These are phyloP conservation scores for Fallopia convolvulus DNA, from an alignment of 148 eudicot species.

Conservation along the genomic window DNA sequence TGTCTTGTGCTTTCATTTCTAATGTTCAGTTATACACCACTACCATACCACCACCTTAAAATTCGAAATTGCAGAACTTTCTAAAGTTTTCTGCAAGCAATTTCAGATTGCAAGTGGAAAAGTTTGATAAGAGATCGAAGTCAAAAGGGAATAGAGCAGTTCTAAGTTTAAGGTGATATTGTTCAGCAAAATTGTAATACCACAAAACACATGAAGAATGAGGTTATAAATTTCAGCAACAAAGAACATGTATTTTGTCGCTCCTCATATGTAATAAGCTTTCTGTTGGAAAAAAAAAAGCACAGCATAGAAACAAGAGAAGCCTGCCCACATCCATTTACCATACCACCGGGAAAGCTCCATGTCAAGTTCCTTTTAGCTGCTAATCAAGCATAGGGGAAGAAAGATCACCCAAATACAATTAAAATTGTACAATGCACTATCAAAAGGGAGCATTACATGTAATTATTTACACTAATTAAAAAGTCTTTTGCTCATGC, in stretches of 20 bases:
- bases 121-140: no score
- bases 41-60: no score
- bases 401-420: neutral
- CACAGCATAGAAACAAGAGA: neutral
- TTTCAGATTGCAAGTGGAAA: no score
- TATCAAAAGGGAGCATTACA: neutral
- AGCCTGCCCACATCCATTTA: neutral
- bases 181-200: no score
- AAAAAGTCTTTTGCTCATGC: neutral
- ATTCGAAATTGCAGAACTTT: neutral
- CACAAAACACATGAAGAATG: neutral
- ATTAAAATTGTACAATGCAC: neutral
- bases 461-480: neutral
- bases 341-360: no score
- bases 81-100: neutral
- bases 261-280: neutral
- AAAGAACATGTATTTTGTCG: neutral
- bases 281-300: neutral
- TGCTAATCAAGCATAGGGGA: neutral
- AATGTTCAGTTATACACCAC: no score
- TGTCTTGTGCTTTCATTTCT: no score
- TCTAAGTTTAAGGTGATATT: no score
- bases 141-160: no score
- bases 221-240: neutral
- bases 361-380: neutral